Evolutionary conservation across 352 stramenopile genomes (phyloP), one percentile per base, ranked within the genome.

Genomic region (Phytophthora nicotianae): DNA sequence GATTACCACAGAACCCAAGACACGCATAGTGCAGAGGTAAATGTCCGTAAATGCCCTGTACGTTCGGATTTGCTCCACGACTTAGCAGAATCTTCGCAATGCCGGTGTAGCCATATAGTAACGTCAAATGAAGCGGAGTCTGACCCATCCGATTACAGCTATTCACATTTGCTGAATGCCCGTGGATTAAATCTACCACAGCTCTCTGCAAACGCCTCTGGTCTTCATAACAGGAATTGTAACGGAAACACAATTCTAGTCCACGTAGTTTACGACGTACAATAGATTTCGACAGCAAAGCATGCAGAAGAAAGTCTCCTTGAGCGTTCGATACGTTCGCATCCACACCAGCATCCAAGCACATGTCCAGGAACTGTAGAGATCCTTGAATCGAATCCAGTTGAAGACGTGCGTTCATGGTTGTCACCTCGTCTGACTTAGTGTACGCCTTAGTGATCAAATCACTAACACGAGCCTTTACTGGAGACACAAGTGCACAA

Each of bases 11-110:
- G 29, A 90, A 79, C 1, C 80, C 83, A 7, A 89, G 59, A 26
- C 79, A 91, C 1, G 79, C 78, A 51, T 90, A 94, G 50, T 94
- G 86, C 17, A 94, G 40, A 2, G 83, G 73, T 0, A 90, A 45
- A 26, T 84, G 80, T 3, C 86, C 86, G 21, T 78, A 79, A 1
- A 51, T 43, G 46, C 89, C 78, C 11, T 70, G 71, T 7, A 89
- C 51, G 21, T 90, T 92, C 5, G 81, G 81, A 47, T 88, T 90
- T 14, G 81, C 76, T 8, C 74, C 77, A 49, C 66, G 68, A 8
- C 29, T 27, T 1, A 93, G 46, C 16, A 93, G 57, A 14, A 77
- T 63, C n/a, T 70, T 61, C 0, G 50, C 81, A 14, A 81, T 70
- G 1, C 60, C 62, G 0, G 47, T 62, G 47, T 93, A 83, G 0